Base-by-base conservation (phyloP, 495 filamentous ascomycete genomes). In the Durotheca rogersii region DNA sequence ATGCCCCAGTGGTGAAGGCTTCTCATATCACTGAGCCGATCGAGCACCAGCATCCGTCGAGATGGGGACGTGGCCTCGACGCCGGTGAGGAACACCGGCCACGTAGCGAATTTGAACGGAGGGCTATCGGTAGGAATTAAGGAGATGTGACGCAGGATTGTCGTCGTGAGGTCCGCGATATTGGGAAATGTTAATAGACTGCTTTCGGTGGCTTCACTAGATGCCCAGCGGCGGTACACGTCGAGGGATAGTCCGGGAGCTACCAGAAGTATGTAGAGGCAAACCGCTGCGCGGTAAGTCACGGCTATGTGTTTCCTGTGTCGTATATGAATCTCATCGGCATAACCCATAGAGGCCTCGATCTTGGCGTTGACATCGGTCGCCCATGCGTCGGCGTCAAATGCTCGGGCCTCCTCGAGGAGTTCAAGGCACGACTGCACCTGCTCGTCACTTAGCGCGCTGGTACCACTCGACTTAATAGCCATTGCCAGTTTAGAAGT, bases 61-160 rank as follows among this genome's bases (percentile, higher is more conserved):
- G 32, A 34, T 5, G 50, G 30, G 6, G 69, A 61, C 33, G 69
- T 57, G 4, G 71, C 66, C 25, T 82, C 79, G 3, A 81, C 62
- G 1, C 78, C 80, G 0, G 75, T 76, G 29, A 83, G 65, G 34
- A 81, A 81, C 1, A 80, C 76, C 0, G 81, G 78, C 80, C 79
- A 83, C 0, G 79, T 67, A 0, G 76, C 73, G 12, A 73, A 81
- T 41, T 83, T 84, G 57, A 81, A 74, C 11, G 77, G 51, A 0
- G 68, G 56, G 3, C 71, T 65, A 3, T 78, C 64, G 12, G 71
- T 59, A n/a, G 71, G 67, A 21, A 84, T 58, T 12, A 53, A 62
- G 7, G 69, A 63, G 16, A 82, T 65, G 34, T 76, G 52, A 0
- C 62, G 47, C 0, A 79, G 49, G 2, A 81, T 66, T 16, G 80